Conservation (phyloP, 2,329 filamentous ascomycete genomes). For the Daldinia sp. region DNA sequence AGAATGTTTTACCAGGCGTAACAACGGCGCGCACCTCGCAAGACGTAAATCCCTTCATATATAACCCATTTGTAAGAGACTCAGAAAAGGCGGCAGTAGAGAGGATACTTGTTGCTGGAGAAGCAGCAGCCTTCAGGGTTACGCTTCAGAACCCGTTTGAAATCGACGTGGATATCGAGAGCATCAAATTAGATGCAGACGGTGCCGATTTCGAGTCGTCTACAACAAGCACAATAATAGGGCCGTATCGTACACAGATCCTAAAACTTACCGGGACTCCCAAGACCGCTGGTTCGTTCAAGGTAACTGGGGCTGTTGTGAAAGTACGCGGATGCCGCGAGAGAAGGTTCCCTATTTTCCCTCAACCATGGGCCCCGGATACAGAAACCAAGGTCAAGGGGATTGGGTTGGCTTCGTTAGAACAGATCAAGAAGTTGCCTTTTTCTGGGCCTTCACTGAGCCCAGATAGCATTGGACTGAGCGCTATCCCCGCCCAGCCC, state of each 20-base stretch:
- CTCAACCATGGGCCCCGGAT: constrained; percentile 76
- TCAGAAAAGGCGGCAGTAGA: constrained; percentile 67
- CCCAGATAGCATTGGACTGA: constrained; percentile 66
- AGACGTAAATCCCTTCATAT: constrained; percentile 86
- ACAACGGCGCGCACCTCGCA: constrained; percentile 62
- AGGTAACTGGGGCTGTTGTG: constrained; percentile 79
- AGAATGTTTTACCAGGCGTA: constrained; percentile 61
- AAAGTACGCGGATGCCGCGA: constrained; percentile 84
- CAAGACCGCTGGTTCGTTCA: constrained; percentile 70
- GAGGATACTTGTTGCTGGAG: constrained; percentile 78
- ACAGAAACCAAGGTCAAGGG: constrained; percentile 78
- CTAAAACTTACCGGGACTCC: constrained; percentile 76
- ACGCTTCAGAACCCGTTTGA: constrained; percentile 95
- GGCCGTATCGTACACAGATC: constrained; percentile 83
- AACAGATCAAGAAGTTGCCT: constrained; percentile 52
- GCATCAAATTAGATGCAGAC: constrained; percentile 75
- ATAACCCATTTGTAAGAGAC: constrained; percentile 87
- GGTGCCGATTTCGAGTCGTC: constrained; percentile 76
- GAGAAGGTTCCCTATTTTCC: constrained; percentile 84
- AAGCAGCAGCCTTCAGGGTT: constrained; percentile 79
- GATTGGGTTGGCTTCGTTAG: constrained; percentile 70
- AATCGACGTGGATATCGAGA: constrained; percentile 89
- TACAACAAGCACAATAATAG: constrained; percentile 72
- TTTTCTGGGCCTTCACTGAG: constrained; percentile 55
- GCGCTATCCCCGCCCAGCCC: constrained; percentile 82